Evolutionary conservation across 345 rosid genomes (phyloP).

Genomic region (Boechera divaricarpa): DNA sequence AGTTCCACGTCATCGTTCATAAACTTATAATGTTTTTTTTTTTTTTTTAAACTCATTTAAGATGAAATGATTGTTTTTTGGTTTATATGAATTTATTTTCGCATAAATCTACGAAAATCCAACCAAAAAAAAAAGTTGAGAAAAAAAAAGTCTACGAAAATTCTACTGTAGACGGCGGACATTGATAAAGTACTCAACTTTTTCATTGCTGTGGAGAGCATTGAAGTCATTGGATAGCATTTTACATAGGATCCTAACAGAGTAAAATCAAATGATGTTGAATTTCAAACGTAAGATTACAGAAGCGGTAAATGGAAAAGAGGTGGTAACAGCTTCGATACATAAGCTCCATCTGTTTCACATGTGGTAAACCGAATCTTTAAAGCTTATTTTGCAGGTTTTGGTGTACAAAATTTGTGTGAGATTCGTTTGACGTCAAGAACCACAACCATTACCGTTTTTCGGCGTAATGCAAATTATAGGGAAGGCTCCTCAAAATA

Average conservation of each 20-base stretch:
- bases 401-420: not conserved
- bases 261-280: not conserved
- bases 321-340: not conserved
- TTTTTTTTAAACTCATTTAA: not conserved
- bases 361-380: not conserved
- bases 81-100: too few species aligned
- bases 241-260: not conserved
- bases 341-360: not conserved
- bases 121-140: too few species aligned
- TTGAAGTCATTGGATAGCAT: not conserved
- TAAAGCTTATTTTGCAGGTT: not conserved
- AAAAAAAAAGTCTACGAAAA: too few species aligned
- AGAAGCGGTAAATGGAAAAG: not conserved
- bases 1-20: conserved; percentile 24
- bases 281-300: not conserved
- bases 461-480: not conserved
- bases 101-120: too few species aligned
- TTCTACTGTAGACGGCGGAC: too few species aligned
- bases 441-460: not conserved
- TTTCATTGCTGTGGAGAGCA: not conserved
- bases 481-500: not conserved
- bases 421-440: not conserved
- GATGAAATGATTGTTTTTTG: too few species aligned
- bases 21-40: not conserved
- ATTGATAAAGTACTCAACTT: too few species aligned